Conservation (phyloP, 495 filamentous ascomycete genomes). For the Penicillium bovifimosum region DNA sequence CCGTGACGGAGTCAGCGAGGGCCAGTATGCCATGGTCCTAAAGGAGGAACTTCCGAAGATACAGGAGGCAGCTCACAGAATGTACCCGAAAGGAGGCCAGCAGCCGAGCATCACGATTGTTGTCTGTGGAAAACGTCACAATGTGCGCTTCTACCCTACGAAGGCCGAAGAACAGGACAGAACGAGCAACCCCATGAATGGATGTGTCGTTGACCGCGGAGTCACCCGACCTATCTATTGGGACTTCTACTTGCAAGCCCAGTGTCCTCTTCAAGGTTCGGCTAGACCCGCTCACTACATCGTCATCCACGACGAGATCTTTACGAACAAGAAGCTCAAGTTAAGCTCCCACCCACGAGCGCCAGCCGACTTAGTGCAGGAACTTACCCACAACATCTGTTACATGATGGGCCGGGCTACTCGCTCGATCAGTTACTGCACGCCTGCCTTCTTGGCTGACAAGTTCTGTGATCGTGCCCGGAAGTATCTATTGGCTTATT, state of each 20-base stretch:
- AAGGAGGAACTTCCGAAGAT: conserved; percentile 46
- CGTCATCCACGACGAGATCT: conserved; percentile 66
- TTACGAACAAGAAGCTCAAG: conserved; percentile 30
- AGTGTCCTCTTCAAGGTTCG: conserved; percentile 74
- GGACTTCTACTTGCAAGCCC: conserved; percentile 81
- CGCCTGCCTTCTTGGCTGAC: conserved; percentile 71
- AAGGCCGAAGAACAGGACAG: conserved; percentile 45
- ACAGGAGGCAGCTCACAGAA: conserved; percentile 46
- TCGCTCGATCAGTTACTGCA: conserved; percentile 65
- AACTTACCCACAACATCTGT: conserved; percentile 64
- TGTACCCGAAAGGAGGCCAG: conserved; percentile 33
- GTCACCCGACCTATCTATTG: conserved; percentile 63
- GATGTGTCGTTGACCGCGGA: conserved; percentile 76
- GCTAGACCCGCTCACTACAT: conserved; percentile 70
- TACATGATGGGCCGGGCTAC: conserved; percentile 74
- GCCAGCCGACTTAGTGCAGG: conserved; percentile 48
- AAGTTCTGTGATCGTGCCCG: conserved; percentile 64
- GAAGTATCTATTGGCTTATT: conserved; percentile 45
- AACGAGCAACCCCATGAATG: conserved; percentile 57
- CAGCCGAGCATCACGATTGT: conserved; percentile 41
- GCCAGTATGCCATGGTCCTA: conserved; percentile 60
- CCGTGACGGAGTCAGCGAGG: conserved; percentile 82
- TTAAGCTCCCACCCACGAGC: neutral
- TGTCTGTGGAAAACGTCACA: conserved; percentile 74
- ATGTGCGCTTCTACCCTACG: conserved; percentile 73